A percentile compares a stretch with the other conserved stretches of the same genome.
Conservation (phyloP, 768 basidiomycete genomes). For the Scleroderma bovista region DNA sequence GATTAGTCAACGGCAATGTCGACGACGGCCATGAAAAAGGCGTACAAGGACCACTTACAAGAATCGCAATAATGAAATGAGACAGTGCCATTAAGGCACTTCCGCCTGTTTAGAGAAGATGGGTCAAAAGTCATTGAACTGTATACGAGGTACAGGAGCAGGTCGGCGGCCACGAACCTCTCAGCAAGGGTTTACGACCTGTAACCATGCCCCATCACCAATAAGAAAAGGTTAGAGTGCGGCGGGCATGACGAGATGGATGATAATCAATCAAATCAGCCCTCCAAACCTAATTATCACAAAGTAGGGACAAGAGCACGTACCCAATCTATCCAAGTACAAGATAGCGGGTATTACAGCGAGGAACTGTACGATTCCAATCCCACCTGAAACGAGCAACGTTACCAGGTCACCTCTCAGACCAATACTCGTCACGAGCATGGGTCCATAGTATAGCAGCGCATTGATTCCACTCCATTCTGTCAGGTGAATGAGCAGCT, state of each 20-base stretch:
- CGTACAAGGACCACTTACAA: conserved; percentile 37
- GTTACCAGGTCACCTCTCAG: conserved; percentile 53
- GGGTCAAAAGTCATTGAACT: too few relatives aligned
- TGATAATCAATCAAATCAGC: neutral
- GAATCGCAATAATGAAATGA: conserved; percentile 57
- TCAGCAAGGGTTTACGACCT: conserved; percentile 64
- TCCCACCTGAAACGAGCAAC: conserved; percentile 69
- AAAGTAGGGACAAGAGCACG: conserved; percentile 4
- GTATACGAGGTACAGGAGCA: neutral
- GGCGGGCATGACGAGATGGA: neutral
- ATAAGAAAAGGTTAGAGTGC: neutral
- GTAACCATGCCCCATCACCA: neutral
- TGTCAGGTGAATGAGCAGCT: conserved; percentile 20
- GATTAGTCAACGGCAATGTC: neutral
- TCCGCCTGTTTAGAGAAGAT: conserved; percentile 35
- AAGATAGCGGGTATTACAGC: conserved; percentile 71
- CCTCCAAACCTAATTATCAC: neutral
- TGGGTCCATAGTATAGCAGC: conserved; percentile 76
- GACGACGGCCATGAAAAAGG: neutral
- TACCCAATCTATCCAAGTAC: conserved; percentile 63
- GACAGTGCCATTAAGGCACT: conserved; percentile 58
- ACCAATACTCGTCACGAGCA: conserved; percentile 60
- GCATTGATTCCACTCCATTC: conserved; percentile 90
- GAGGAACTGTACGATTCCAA: conserved; percentile 73
- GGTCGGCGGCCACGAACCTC: conserved; percentile 29